Evolutionary conservation across 805 yeast species (phyloP).

Genomic region (Schizosaccharomyces japonicus): DNA sequence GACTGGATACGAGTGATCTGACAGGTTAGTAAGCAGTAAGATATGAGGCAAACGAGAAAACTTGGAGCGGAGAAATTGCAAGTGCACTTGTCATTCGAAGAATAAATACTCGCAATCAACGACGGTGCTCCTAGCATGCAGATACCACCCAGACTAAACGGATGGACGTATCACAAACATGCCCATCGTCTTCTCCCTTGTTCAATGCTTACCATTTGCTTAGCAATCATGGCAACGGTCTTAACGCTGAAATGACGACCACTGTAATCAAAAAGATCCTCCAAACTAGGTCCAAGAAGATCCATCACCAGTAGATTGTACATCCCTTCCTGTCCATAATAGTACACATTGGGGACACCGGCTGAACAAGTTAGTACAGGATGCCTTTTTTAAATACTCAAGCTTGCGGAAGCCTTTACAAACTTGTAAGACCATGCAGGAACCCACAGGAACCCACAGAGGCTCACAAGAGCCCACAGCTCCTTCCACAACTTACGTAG

Average conservation of each 20-base stretch:
- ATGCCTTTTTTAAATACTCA: too few relatives aligned
- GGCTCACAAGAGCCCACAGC: background rate
- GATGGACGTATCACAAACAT: background rate
- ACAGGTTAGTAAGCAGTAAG: background rate
- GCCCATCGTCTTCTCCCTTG: too few relatives aligned
- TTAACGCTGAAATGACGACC: slow-evolving; percentile 69
- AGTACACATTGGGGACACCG: slow-evolving; percentile 91
- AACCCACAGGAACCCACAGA: background rate
- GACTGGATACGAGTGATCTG: slow-evolving; percentile 41
- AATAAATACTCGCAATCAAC: too few relatives aligned
- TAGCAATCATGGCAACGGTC: slow-evolving; percentile 81
- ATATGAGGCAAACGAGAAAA: background rate
- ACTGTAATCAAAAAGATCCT: slow-evolving; percentile 96
- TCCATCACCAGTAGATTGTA: slow-evolving; percentile 90
- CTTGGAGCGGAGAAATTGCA: too few relatives aligned
- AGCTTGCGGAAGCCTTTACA: too few relatives aligned
- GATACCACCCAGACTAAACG: too few relatives aligned
- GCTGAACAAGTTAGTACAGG: slow-evolving; percentile 51
- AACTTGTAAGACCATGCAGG: too few relatives aligned
- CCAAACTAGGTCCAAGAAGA: slow-evolving; percentile 81
- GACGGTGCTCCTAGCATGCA: too few relatives aligned
- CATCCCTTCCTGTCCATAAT: slow-evolving; percentile 93
- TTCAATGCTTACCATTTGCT: slow-evolving; percentile 47
- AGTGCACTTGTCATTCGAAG: too few relatives aligned
- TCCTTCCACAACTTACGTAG: slow-evolving; percentile 15